A percentile compares a stretch with the other conserved stretches of the same genome.
Conservation (phyloP, 1,139 yeast genomes). For the Zygosaccharomyces pseudobailii region DNA sequence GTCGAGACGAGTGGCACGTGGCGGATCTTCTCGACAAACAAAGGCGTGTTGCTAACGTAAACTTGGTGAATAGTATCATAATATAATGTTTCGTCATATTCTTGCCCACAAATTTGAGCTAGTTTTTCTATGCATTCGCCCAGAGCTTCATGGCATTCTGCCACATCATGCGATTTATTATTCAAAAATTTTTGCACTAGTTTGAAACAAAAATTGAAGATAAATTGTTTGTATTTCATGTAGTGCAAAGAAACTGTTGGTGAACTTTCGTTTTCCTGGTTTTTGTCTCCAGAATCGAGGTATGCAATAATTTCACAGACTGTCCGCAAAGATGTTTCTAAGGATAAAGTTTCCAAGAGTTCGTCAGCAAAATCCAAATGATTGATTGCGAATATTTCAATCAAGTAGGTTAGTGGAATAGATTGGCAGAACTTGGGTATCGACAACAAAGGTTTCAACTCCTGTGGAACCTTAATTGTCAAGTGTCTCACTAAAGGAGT, state of each 20-base stretch:
- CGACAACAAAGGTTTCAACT: slow-evolving; percentile 30
- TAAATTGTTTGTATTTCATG: slow-evolving; percentile 26
- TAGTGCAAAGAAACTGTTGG: slow-evolving; percentile 24
- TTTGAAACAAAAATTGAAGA: slow-evolving; percentile 26
- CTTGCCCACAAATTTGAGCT: slow-evolving; percentile 27
- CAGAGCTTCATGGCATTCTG: not conserved
- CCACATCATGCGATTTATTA: not conserved
- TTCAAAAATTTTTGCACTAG: slow-evolving; percentile 12
- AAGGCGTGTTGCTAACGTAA: slow-evolving; percentile 12
- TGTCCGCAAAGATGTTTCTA: slow-evolving; percentile 2
- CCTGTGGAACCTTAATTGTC: slow-evolving; percentile 28
- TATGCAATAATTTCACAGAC: slow-evolving; percentile 1
- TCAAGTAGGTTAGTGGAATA: slow-evolving; percentile 25
- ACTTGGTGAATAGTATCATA: slow-evolving; percentile 19
- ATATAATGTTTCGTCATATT: slow-evolving; percentile 25
- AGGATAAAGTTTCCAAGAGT: not conserved
- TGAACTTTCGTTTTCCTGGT: slow-evolving; percentile 9
- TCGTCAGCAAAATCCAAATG: slow-evolving; percentile 16
- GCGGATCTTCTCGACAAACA: slow-evolving; percentile 17
- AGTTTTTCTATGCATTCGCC: slow-evolving; percentile 7
- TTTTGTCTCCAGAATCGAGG: slow-evolving; percentile 12
- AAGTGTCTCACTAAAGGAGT: slow-evolving; percentile 16
- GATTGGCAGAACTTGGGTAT: slow-evolving; percentile 25
- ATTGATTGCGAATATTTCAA: slow-evolving; percentile 35
- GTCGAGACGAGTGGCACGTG: slow-evolving; percentile 23